Base-by-base conservation (phyloP, 2,329 filamentous ascomycete species). In the Gnomoniopsis smithogilvyi region DNA sequence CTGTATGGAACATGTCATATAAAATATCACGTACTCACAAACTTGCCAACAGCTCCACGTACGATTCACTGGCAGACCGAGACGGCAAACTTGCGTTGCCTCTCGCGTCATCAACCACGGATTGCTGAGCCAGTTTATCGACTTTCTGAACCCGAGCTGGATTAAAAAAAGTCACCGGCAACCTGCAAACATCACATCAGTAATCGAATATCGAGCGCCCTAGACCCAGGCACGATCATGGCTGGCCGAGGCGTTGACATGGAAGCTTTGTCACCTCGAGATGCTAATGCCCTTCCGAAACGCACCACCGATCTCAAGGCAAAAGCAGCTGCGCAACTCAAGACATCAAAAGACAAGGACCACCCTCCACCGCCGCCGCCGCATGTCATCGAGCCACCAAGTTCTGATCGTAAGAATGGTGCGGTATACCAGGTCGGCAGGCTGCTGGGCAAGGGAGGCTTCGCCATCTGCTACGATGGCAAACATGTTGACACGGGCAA, bases 401-500 rank as follows among this genome's bases (percentile, higher is more conserved):
- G 89, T 68, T 77, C 79, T 56, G 89, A 92, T 71, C 86, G 88
- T 56, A 83, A 80, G 58, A 79, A 87, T 75, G 89, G 89, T 56
- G 84, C 88, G 56, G 80, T 87, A 51, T 94, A 93, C 76, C 84
- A 88, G 66, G 86, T 90, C 34, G 89, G 89, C 59, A 86, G 85
- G 67, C 79, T 91, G 69, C 79, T 94, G 59, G 90, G 90, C 26
- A 93, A 91, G 74, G 90, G 90, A 50, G 90, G 90, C 11, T 94
- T 94, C 69, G 90, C 90, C 64, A 89, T 93, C 62, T 93, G 90
- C 75, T 90, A 93, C 69, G 84, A 87, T 66, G 90, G 87, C 51
- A 84, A 88, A 65, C 75, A 89, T 56, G 78, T 85, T 54, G 84
- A 87, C 12, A 84, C 84, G 6, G 88, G 83, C 67, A 86, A 88